Evolutionary conservation across 768 basidiomycete genomes (phyloP).

Genomic region (Dentipellis sp.): DNA sequence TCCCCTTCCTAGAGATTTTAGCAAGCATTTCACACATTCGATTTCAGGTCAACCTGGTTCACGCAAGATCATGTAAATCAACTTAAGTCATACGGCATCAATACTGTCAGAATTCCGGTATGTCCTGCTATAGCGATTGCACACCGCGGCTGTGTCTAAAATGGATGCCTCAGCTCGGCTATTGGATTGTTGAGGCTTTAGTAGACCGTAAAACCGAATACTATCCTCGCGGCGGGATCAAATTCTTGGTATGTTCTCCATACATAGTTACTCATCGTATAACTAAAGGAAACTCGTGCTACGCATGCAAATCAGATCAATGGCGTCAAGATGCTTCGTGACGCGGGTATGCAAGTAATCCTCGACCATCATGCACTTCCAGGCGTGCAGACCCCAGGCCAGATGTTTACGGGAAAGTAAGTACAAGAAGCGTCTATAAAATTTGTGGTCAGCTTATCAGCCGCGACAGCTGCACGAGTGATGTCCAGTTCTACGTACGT

Average conservation of each 20-base stretch:
- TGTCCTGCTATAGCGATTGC: constrained; percentile 12
- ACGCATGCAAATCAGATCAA: constrained; percentile 33
- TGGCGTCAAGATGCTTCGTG: constrained; percentile 49
- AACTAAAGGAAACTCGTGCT: background rate
- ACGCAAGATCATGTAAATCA: constrained; percentile 47
- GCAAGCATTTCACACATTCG: background rate
- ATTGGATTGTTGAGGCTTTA: constrained; percentile 71
- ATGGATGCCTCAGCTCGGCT: constrained; percentile 46
- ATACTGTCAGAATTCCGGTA: constrained; percentile 72
- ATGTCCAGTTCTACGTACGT: constrained; percentile 68
- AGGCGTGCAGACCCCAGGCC: constrained; percentile 52
- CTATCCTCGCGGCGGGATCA: constrained; percentile 63
- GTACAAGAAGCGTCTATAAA: constrained; percentile 10
- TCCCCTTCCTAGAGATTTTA: background rate
- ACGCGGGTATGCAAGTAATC: constrained; percentile 58
- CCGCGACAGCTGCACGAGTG: constrained; percentile 45
- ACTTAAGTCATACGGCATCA: constrained; percentile 49
- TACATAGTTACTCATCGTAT: background rate
- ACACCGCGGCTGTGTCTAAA: background rate
- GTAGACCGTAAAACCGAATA: constrained; percentile 53
- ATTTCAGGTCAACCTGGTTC: constrained; percentile 60
- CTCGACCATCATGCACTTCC: constrained; percentile 66
- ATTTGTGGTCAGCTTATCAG: background rate
- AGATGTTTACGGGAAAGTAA: constrained; percentile 64
- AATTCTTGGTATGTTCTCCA: constrained; percentile 40